phyloP scores from a whole-genome alignment of 73 alveolate species.

The Halteria grandinella region DNA sequence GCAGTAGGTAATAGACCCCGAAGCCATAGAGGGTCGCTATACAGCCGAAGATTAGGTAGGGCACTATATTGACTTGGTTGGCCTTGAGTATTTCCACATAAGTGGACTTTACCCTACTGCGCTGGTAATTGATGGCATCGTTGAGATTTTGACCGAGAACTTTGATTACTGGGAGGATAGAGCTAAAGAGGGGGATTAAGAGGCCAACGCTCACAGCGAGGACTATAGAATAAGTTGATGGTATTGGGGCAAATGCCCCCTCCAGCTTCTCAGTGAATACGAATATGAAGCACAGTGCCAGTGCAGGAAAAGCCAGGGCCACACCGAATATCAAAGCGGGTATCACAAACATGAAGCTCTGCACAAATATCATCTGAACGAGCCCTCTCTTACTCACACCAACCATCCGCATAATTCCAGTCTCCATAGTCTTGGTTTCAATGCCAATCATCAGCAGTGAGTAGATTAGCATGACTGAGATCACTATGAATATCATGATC shows the following conservation, averaged over 20 bases:
- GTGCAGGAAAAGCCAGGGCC: slow-evolving; percentile 57
- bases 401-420: slow-evolving; percentile 79
- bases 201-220: slow-evolving; percentile 67
- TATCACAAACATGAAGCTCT: slow-evolving; percentile 70
- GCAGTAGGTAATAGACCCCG: slow-evolving; percentile 89
- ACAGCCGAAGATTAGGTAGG: slow-evolving; percentile 77
- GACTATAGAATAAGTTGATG: slow-evolving; percentile 61
- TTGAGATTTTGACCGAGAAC: slow-evolving; percentile 69
- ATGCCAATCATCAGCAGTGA: slow-evolving; percentile 74
- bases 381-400: slow-evolving; percentile 77
- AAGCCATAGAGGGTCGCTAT: slow-evolving; percentile 89
- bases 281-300: slow-evolving; percentile 27
- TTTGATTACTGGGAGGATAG: slow-evolving; percentile 71
- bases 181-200: slow-evolving; percentile 72
- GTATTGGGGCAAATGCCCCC: slow-evolving; percentile 65
- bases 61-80: neutral
- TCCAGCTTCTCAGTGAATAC: slow-evolving; percentile 60
- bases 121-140: slow-evolving; percentile 73
- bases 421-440: slow-evolving; percentile 73
- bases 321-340: slow-evolving; percentile 84
- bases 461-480: slow-evolving; percentile 77
- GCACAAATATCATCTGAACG: slow-evolving; percentile 49
- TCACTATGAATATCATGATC: slow-evolving; percentile 64
- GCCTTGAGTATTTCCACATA: slow-evolving; percentile 29
- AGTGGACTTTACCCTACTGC: slow-evolving; percentile 73